A percentile compares a stretch with the other conserved stretches of the same genome.
Conservation (phyloP, 441 rosid species). For the Gossypium schwendimanii region DNA sequence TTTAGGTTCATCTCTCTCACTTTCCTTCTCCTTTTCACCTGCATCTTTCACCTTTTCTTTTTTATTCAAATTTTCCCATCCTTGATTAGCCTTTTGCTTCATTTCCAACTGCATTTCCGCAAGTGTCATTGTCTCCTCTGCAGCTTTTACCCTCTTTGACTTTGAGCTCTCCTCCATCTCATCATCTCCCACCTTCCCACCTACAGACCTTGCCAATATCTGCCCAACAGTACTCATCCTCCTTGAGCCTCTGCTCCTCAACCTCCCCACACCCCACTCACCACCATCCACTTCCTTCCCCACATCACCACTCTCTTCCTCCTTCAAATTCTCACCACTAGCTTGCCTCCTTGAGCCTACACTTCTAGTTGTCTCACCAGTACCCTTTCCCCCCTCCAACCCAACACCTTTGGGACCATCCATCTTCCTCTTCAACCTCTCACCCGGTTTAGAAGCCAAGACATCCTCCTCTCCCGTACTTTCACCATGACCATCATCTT, state of each 20-base stretch:
- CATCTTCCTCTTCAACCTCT: conserved; percentile 15
- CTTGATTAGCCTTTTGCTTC: conserved; percentile 29
- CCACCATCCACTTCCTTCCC: conserved; percentile 7
- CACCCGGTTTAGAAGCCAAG: background rate
- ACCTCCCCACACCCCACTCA: conserved; percentile 36
- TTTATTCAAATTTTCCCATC: conserved; percentile 27
- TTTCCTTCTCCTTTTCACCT: conserved; percentile 8
- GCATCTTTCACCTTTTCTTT: conserved; percentile 16
- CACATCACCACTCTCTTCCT: conserved; percentile 10
- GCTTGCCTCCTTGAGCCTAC: conserved; percentile 15
- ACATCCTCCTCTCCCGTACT: background rate
- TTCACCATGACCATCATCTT: background rate
- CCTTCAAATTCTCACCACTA: conserved; percentile 23
- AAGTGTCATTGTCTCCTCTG: conserved; percentile 63
- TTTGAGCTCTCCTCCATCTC: conserved; percentile 27
- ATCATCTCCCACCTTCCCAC: conserved; percentile 20
- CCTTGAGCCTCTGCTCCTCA: conserved; percentile 26
- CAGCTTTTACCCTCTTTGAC: conserved; percentile 24
- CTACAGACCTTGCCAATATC: conserved; percentile 29
- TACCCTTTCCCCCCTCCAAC: conserved; percentile 3
- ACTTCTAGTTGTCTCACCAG: conserved; percentile 25
- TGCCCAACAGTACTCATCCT: conserved; percentile 33
- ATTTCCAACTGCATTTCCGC: conserved; percentile 59
- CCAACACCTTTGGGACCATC: conserved; percentile 10
- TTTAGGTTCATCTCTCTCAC: conserved; percentile 9